Percentiles rank a stretch among this genome's conserved stretches.
These are phyloP conservation scores for Candida broadrunensis DNA, from an alignment of 805 yeast species.

Conservation along the genomic window DNA sequence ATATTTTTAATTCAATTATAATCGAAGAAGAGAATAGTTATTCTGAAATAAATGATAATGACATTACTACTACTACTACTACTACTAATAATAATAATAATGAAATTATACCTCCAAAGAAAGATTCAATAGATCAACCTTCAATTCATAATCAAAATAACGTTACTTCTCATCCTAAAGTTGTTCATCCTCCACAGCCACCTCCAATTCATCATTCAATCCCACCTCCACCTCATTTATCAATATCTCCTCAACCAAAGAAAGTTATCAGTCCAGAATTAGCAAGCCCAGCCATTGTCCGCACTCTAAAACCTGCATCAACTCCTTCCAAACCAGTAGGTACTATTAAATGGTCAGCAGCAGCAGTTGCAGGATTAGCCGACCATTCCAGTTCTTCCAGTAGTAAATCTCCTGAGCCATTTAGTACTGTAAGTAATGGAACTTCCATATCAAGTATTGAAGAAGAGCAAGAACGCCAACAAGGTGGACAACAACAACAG, in stretches of 20 bases:
- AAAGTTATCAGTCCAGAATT: conserved; percentile 20
- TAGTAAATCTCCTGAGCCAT: conserved; percentile 5
- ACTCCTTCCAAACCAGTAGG: conserved; percentile 53
- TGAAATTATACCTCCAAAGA: neutral
- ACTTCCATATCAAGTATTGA: neutral
- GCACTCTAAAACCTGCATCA: conserved; percentile 52
- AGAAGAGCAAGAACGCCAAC: neutral
- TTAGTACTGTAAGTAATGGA: neutral
- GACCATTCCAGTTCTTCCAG: conserved; percentile 2
- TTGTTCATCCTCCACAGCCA: neutral
- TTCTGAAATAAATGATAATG: conserved; percentile 7
- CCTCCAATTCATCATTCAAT: neutral
- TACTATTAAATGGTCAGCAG: conserved; percentile 55
- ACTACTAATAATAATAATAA: neutral
- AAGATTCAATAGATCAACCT: neutral
- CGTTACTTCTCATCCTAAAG: neutral
- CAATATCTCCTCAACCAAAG: conserved; percentile 7
- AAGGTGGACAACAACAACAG: neutral
- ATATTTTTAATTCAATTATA: conserved; percentile 20
- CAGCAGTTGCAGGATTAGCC: conserved; percentile 39
- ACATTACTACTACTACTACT: neutral
- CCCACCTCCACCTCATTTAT: neutral
- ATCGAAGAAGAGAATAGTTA: conserved; percentile 6
- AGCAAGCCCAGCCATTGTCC: conserved; percentile 37
- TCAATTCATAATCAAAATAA: neutral